Conservation (phyloP, 768 basidiomycete species). For the Cytidiella melzeri region DNA sequence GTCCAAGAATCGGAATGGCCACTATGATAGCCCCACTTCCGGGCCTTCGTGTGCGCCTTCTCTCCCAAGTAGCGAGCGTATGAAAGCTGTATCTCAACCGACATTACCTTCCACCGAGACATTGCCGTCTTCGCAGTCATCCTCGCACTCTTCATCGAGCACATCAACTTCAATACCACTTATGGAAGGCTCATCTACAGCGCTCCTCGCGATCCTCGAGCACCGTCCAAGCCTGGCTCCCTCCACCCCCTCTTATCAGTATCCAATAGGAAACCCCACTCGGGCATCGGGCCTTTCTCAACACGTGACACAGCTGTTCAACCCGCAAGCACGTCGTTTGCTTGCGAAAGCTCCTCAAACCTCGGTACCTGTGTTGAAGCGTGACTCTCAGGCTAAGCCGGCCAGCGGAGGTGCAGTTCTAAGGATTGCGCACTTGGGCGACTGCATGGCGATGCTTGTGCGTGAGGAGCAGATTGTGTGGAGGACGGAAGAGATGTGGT, state of each 20-base stretch:
- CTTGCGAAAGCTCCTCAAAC: not conserved
- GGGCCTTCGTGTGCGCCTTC: not conserved
- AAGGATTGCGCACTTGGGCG: constrained; percentile 79
- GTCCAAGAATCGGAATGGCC: not conserved
- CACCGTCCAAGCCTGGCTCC: constrained; percentile 19
- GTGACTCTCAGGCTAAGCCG: not conserved
- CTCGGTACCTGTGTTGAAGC: constrained; percentile 11
- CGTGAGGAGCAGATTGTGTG: constrained; percentile 74
- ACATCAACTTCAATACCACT: constrained; percentile 30
- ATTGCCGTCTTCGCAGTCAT: not conserved
- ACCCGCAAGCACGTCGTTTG: not conserved
- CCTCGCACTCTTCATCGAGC: not conserved
- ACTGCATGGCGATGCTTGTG: constrained; percentile 84
- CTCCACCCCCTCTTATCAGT: not conserved
- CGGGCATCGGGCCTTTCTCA: not conserved
- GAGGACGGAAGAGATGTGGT: constrained; percentile 93
- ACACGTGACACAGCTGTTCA: not conserved
- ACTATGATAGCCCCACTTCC: too few species aligned
- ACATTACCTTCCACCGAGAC: not conserved
- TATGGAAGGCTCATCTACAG: constrained; percentile 60
- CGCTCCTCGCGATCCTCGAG: constrained; percentile 59
- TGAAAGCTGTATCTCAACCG: not conserved
- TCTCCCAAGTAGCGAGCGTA: not conserved
- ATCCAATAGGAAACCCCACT: not conserved
- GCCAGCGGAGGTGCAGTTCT: constrained; percentile 54